Conservation (phyloP, 305 asterid genomes). For the Fraxinus platypoda region DNA sequence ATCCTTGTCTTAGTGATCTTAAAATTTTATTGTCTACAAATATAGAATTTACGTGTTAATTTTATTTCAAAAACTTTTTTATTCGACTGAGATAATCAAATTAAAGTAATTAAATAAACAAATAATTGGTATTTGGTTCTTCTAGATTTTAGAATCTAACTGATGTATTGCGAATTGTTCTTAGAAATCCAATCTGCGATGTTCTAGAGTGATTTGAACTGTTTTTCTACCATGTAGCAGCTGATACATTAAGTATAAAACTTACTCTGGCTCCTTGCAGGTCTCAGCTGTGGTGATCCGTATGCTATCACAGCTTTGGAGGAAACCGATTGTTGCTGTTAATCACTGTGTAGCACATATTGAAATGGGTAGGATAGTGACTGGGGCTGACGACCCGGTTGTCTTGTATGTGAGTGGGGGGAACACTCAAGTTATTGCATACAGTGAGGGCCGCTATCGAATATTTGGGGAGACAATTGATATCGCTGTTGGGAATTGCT, state of each 20-base stretch:
- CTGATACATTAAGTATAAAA: not conserved
- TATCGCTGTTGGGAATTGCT: constrained; percentile 94
- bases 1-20: not conserved
- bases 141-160: not conserved
- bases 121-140: not conserved
- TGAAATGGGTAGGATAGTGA: constrained; percentile 96
- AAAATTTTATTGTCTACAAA: not conserved
- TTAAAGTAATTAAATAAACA: not conserved
- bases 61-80: not conserved
- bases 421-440: constrained; percentile 95
- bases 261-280: constrained; percentile 28
- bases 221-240: not conserved
- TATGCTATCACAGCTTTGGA: constrained; percentile 91
- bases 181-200: not conserved
- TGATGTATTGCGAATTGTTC: not conserved
- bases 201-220: not conserved
- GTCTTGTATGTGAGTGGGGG: constrained; percentile 99
- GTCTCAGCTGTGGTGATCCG: constrained; percentile 86
- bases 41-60: not conserved
- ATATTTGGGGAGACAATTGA: constrained; percentile 97
- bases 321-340: constrained; percentile 84
- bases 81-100: not conserved
- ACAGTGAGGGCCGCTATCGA: constrained; percentile 89
- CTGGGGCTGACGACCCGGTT: constrained; percentile 97
- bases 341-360: constrained; percentile 98